Base-by-base conservation (phyloP, 352 stramenopile genomes). In the Phytophthora crassamura region DNA sequence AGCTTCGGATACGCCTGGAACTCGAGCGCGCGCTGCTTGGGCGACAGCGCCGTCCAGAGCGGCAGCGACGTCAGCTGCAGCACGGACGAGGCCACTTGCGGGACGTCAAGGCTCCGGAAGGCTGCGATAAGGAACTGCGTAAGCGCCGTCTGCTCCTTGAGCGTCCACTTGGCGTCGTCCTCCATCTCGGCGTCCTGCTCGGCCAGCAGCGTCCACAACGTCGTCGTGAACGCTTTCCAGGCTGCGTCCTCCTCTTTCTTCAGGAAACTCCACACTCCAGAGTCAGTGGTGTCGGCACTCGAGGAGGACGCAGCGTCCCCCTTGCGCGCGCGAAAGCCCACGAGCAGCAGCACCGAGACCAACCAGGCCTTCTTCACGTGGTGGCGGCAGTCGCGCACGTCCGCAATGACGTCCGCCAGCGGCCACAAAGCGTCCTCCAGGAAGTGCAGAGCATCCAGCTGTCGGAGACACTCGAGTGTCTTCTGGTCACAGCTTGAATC, bases 1-100 rank as follows among this genome's bases (percentile, higher is more conserved):
- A 94, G 75, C 56, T 90, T 91, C 8, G 82, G 84, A 45, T 86
- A 77, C 32, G 70, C 45, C 22, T 84, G 57, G 49, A 93, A 93
- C 58, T 90, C 86, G 8, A 94, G 41, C 25, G 72, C 59, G 8
- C 84, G 73, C 66, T 94, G 86, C 9, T 62, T 77, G 5, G 77
- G 20, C 7, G 84, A 91, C 9, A 94, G 67, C 33, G 78, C 68
- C 5, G 47, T 77, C 86, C 86, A 94, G 22, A 84, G 72, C 1
- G 75, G 64, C 8, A 94, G 62, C n/a, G 86, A 93, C 43, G 74
- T 77, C 30, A 91, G 73, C 53, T 80, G 75, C n/a, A 93, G 66
- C 50, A 89, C 67, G 9, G 65, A 80, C 36, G 70, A 67, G 20
- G 80, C 80, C 20, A 94, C 69, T 4, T 69, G 61, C 25, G 64